phyloP scores from a whole-genome alignment of 176 grass and related monocot genomes.

The Calamus simplicifolius region DNA sequence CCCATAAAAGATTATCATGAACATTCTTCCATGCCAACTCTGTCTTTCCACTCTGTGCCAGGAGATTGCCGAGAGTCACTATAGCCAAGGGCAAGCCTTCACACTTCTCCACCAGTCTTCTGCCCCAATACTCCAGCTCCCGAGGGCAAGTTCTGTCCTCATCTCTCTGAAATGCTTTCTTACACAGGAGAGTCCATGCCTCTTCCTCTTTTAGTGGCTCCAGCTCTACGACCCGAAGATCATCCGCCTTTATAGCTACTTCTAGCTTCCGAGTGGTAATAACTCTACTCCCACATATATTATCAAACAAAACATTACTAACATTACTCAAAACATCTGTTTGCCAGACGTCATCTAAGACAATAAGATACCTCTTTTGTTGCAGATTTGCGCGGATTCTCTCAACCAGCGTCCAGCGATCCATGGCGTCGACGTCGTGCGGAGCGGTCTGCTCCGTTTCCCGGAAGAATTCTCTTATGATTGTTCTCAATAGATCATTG shows the following conservation, averaged over 20 bases:
- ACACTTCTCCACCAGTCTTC: conserved; percentile 43
- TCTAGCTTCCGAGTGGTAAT: conserved; percentile 50
- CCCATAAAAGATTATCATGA: conserved; percentile 35
- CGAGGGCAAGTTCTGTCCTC: conserved; percentile 19
- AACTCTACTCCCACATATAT: conserved; percentile 17
- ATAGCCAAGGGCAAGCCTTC: conserved; percentile 36
- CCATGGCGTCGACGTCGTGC: conserved; percentile 6
- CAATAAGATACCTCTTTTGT: conserved; percentile 44
- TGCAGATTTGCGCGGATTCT: conserved; percentile 2
- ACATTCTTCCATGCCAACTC: conserved; percentile 30
- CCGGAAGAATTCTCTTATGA: conserved; percentile 15
- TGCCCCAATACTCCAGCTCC: conserved; percentile 18
- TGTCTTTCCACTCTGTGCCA: conserved; percentile 26
- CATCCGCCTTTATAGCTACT: conserved; percentile 28
- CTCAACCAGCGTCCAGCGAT: conserved; percentile 9
- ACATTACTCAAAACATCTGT: conserved; percentile 31
- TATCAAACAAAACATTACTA: conserved; percentile 35
- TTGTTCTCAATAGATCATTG: conserved; percentile 17
- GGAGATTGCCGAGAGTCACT: conserved; percentile 33
- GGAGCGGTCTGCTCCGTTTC: background rate
- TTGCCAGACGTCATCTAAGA: conserved; percentile 69
- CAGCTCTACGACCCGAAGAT: conserved; percentile 1
- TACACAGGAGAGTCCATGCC: conserved; percentile 13
- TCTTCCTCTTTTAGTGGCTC: conserved; percentile 23
- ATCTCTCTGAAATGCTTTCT: conserved; percentile 5